phyloP scores from a whole-genome alignment of 1,284 basidiomycete species.

The Austroboletus niveus region DNA sequence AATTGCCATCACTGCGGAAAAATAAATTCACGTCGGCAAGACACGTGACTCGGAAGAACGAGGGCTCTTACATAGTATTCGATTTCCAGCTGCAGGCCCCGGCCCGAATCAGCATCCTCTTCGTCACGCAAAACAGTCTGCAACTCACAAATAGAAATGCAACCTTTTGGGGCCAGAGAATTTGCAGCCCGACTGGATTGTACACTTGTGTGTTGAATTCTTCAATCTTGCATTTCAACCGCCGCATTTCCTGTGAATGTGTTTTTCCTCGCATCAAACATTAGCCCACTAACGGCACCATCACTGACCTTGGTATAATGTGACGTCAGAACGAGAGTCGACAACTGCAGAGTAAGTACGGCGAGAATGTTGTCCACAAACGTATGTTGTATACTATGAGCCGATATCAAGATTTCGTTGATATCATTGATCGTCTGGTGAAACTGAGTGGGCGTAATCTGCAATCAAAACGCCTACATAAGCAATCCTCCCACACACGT shows the following conservation, averaged over 20 bases:
- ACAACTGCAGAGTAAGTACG: conserved; percentile 75
- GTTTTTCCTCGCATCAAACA: not conserved
- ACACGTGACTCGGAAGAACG: not conserved
- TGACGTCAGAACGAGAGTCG: conserved; percentile 55
- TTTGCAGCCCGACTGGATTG: conserved; percentile 78
- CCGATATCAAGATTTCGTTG: conserved; percentile 78
- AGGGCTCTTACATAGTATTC: conserved; percentile 63
- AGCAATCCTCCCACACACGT: not conserved
- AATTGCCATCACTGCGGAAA: conserved; percentile 22
- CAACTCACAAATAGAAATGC: conserved; percentile 83
- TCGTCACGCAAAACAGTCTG: not conserved
- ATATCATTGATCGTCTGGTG: conserved; percentile 81
- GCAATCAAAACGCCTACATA: conserved; percentile 3
- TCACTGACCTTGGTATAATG: conserved; percentile 73
- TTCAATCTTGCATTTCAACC: conserved; percentile 58
- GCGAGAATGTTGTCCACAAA: conserved; percentile 68
- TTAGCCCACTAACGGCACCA: not conserved
- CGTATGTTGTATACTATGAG: conserved; percentile 64
- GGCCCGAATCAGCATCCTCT: conserved; percentile 6
- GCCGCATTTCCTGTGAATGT: conserved; percentile 67
- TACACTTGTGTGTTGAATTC: conserved; percentile 66
- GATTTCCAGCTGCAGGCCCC: conserved; percentile 59
- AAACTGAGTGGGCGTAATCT: conserved; percentile 83
- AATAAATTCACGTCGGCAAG: conserved; percentile 1
- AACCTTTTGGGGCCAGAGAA: conserved; percentile 75